A percentile compares a stretch with the other conserved stretches of the same genome.
These are phyloP conservation scores for Candida silvicultrix DNA, from an alignment of 805 yeast species.

Conservation along the genomic window DNA sequence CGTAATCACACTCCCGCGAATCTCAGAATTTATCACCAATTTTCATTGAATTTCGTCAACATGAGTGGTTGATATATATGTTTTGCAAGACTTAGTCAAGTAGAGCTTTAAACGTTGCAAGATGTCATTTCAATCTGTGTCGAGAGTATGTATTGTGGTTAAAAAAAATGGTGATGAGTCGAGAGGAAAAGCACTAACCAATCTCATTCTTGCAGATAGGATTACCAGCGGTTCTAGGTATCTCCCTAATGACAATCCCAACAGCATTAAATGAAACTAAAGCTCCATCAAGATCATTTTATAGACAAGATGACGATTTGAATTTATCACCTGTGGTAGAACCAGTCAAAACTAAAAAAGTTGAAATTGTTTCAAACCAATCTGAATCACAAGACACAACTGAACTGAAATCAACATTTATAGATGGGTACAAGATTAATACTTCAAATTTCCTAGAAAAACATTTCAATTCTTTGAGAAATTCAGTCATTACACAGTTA, in stretches of 20 bases:
- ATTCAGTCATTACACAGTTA: conserved; percentile 9
- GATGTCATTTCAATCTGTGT: neutral
- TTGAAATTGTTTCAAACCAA: no score
- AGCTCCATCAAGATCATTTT: conserved; percentile 20
- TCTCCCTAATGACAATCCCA: conserved; percentile 26
- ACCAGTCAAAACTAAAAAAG: neutral
- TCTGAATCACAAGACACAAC: conserved; percentile 1
- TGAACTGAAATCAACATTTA: conserved; percentile 10
- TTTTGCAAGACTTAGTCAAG: no score
- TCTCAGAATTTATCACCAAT: no score
- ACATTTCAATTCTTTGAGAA: conserved; percentile 13
- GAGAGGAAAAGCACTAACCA: no score
- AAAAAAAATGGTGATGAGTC: no score
- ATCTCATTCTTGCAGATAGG: conserved; percentile 9
- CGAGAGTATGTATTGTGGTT: conserved; percentile 1
- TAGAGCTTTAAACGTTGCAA: no score
- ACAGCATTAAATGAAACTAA: conserved; percentile 29
- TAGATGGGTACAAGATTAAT: conserved; percentile 21
- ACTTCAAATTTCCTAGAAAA: conserved; percentile 18
- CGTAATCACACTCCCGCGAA: no score
- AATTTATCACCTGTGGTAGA: conserved; percentile 5
- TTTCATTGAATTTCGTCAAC: no score
- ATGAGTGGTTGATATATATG: no score
- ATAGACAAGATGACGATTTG: conserved; percentile 14
- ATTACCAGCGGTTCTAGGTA: conserved; percentile 13